Evolutionary conservation across 768 basidiomycete species (phyloP).

Genomic region (Fistulinella prunicolor): DNA sequence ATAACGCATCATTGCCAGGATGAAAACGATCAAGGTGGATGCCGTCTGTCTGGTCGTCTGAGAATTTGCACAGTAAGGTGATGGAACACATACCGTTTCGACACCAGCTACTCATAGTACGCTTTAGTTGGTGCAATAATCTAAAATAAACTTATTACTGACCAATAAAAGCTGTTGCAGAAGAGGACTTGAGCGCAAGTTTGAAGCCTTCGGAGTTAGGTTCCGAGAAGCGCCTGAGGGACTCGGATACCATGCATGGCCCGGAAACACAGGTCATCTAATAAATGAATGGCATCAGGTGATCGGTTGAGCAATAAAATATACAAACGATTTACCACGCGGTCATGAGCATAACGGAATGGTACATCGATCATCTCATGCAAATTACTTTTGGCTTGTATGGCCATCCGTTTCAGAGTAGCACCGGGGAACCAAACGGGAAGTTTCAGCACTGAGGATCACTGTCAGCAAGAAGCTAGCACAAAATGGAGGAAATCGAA

Average conservation of each 20-base stretch:
- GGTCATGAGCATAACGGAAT: constrained; percentile 28
- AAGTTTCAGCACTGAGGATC: constrained; percentile 26
- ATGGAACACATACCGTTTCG: constrained; percentile 23
- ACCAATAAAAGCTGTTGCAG: constrained; percentile 34
- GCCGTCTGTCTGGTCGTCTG: constrained; percentile 24
- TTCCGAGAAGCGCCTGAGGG: constrained; percentile 19
- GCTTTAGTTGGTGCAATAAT: constrained; percentile 4
- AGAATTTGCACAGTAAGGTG: background rate
- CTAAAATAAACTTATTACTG: background rate
- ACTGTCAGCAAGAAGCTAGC: constrained; percentile 10
- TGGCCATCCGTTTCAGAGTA: constrained; percentile 28
- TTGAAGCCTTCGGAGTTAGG: constrained; percentile 23
- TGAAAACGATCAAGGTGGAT: constrained; percentile 30
- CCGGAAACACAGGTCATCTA: constrained; percentile 23
- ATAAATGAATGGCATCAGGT: background rate
- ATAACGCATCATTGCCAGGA: constrained; percentile 35
- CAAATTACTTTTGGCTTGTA: constrained; percentile 28
- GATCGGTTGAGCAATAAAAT: background rate
- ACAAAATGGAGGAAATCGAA: constrained; percentile 6
- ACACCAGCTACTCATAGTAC: constrained; percentile 23
- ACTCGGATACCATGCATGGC: constrained; percentile 31
- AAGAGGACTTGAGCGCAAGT: constrained; percentile 28
- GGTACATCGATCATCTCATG: constrained; percentile 29
- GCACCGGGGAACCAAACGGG: constrained; percentile 38
- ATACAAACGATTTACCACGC: constrained; percentile 16